A percentile compares a stretch with the other conserved stretches of the same genome.
Evolutionary conservation across 306 rosid genomes (phyloP).

Genomic region (Amphicarpaea edgeworthii): DNA sequence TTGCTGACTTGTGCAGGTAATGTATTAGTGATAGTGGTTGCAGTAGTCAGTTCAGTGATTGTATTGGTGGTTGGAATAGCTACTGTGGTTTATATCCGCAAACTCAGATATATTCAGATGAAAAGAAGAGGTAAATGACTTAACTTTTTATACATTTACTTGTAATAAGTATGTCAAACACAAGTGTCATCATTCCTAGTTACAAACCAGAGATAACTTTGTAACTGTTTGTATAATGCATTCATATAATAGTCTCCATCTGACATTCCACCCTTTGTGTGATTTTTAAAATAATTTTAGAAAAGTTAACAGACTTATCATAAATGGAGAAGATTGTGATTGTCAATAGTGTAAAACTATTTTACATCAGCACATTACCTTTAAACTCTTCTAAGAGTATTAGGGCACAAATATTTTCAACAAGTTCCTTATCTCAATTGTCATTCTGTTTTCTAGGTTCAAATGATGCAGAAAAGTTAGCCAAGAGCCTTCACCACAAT

Average conservation of each 20-base stretch:
- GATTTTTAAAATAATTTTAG: too few relatives aligned
- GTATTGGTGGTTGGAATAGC: constrained; percentile 58
- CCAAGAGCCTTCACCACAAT: constrained; percentile 64
- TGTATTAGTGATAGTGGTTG: constrained; percentile 51
- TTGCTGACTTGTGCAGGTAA: constrained; percentile 57
- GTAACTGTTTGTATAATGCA: neutral
- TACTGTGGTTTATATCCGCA: constrained; percentile 63
- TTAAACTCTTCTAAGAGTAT: too few relatives aligned
- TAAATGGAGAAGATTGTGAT: too few relatives aligned
- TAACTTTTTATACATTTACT: neutral
- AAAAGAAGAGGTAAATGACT: constrained; percentile 70
- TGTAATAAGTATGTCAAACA: neutral
- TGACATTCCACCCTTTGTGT: too few relatives aligned
- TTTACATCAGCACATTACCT: too few relatives aligned
- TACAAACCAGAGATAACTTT: neutral
- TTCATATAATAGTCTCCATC: neutral
- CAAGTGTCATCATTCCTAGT: neutral
- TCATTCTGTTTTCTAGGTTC: constrained; percentile 55
- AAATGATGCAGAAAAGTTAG: constrained; percentile 63
- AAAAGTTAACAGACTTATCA: too few relatives aligned
- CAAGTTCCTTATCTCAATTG: neutral
- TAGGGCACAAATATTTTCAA: neutral
- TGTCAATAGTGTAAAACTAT: too few relatives aligned
- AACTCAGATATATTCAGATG: constrained; percentile 66
- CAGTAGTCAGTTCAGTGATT: constrained; percentile 63